Base-by-base conservation (phyloP, 1,139 yeast genomes). In the Hyphopichia burtonii region DNA sequence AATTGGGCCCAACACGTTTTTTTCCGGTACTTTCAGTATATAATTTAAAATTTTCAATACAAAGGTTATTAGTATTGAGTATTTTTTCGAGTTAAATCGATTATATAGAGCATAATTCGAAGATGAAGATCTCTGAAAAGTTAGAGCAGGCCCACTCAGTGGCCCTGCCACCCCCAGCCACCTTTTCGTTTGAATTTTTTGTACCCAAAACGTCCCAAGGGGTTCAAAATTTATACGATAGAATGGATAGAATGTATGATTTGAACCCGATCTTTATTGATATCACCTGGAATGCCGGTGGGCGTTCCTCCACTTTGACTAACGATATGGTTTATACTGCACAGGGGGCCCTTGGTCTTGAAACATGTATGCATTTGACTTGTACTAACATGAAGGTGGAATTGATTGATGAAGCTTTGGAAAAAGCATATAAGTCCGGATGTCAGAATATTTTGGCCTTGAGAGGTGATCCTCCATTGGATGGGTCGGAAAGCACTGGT, bases 141-240 rank as follows among this genome's bases (percentile, higher is more conserved):
- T 65, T 78, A 47, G 50, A 58, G 35, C 76, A 66, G 53, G 78
- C 81, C 16, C 82, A 78, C 49, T 48, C 61, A 17, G 54, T 63
- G 53, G 49, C 76, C 55, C 49, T 58, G 39, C 68, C 76, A 11
- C 74, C 81, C 4, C 73, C 73, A 3, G 76, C 96, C 4, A 88
- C 97, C 4, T 93, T 88, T 63, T 91, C 98, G 39, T 93, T 91
- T 58, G 99, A 93, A 71, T 93, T 88, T 69, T 93, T 93, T 62
- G 96, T 93, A n/a, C 99, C 99, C 36, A 93, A 93, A 71, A 93
- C 99, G 1, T 76, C 94, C 19, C 97, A 93, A 64, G 99, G 99
- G 61, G 94, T 91, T 27, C 96, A 91, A 63, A 93, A 93, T 60
- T 74, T 93, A 45, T 93, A 91, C 66, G 99, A 93, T 63, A 79